Percentiles rank a stretch among this genome's conserved stretches.
Evolutionary conservation across 2,329 filamentous ascomycete species (phyloP).

Genomic region (Exserohilum rostratum): DNA sequence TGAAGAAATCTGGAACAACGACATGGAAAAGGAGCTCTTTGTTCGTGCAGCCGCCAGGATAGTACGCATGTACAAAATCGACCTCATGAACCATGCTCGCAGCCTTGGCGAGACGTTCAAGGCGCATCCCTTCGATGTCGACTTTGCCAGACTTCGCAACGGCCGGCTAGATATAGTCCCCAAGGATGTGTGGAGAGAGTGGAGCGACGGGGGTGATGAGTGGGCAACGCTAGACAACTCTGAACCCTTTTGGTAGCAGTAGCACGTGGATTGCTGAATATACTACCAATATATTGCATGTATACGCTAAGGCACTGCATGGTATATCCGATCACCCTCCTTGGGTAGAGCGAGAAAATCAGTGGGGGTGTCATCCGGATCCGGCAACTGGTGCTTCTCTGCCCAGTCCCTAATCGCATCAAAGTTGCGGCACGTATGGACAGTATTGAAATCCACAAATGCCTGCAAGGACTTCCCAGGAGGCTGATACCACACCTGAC

Average conservation of each 20-base stretch:
- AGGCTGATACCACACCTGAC: conserved; percentile 64
- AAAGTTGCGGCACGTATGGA: conserved; percentile 65
- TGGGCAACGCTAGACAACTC: conserved; percentile 17
- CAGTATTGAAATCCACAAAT: conserved; percentile 68
- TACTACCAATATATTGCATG: neutral
- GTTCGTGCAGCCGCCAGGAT: conserved; percentile 27
- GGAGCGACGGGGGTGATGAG: conserved; percentile 16
- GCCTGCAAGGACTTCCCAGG: conserved; percentile 56
- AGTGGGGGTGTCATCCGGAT: conserved; percentile 28
- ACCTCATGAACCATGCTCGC: conserved; percentile 4
- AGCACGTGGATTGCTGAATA: neutral
- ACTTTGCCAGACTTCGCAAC: conserved; percentile 16
- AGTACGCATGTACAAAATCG: conserved; percentile 23
- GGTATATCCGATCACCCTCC: conserved; percentile 39
- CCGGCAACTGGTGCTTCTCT: conserved; percentile 58
- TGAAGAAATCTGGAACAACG: conserved; percentile 8
- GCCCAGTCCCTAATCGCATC: conserved; percentile 62
- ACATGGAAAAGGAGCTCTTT: conserved; percentile 16
- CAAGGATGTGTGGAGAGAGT: conserved; percentile 15
- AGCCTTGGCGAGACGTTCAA: neutral
- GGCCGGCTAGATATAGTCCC: conserved; percentile 14
- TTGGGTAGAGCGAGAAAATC: conserved; percentile 52
- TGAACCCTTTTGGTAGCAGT: conserved; percentile 17
- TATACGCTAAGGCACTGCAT: conserved; percentile 1
- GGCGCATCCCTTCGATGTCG: conserved; percentile 9